Evolutionary conservation across 2,329 filamentous ascomycete species (phyloP).

Genomic region (Aspergillus pseudonomiae): DNA sequence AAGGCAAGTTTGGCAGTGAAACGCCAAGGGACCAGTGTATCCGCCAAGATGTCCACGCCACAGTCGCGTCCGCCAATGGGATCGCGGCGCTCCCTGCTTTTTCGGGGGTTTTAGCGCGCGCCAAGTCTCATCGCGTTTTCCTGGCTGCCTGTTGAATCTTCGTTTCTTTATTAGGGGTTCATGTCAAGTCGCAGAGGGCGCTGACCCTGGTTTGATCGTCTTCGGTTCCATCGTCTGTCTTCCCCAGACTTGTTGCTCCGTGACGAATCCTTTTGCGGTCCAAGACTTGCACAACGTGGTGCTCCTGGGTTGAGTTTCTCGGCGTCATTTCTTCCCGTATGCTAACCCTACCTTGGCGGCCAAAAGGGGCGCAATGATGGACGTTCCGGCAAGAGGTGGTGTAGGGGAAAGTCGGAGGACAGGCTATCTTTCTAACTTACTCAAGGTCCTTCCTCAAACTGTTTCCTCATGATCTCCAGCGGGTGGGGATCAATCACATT

Average conservation of each 20-base stretch:
- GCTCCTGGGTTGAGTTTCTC: not conserved
- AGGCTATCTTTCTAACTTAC: not conserved
- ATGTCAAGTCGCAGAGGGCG: not conserved
- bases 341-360: not conserved
- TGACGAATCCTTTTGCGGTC: not conserved
- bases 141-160: not conserved
- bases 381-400: not conserved
- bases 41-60: constrained; percentile 1
- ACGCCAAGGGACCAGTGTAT: not conserved
- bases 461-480: not conserved
- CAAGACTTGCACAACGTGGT: not conserved
- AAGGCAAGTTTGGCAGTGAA: constrained; percentile 1
- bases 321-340: not conserved
- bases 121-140: not conserved
- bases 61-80: not conserved
- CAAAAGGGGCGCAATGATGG: not conserved
- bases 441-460: not conserved
- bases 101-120: not conserved
- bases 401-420: not conserved
- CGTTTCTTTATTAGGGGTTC: not conserved
- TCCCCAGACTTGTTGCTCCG: not conserved
- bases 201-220: not conserved
- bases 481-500: not conserved
- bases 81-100: too few species aligned
- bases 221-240: not conserved